phyloP scores from a whole-genome alignment of 1,284 basidiomycete species.

The Phenoliferia sp. region DNA sequence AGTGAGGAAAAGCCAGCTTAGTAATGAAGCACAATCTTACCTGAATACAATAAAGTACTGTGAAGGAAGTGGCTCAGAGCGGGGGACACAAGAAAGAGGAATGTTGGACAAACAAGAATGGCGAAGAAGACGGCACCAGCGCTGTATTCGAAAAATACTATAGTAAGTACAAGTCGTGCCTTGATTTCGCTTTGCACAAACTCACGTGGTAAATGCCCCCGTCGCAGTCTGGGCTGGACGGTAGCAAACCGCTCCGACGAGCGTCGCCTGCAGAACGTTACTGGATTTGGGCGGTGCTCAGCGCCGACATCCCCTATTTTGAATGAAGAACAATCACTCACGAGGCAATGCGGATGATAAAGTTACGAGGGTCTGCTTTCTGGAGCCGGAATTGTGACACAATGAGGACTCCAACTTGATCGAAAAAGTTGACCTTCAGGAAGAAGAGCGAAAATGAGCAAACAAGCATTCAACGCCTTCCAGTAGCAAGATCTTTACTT shows the following conservation, averaged over 20 bases:
- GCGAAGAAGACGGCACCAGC: conserved; percentile 26
- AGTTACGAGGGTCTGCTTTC: conserved; percentile 5
- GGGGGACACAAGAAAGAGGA: neutral
- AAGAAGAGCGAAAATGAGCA: neutral
- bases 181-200: neutral
- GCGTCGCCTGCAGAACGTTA: conserved; percentile 31
- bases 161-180: neutral
- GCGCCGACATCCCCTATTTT: neutral
- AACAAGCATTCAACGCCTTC: neutral
- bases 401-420: neutral
- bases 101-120: conserved; percentile 12
- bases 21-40: neutral
- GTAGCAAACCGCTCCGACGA: conserved; percentile 38
- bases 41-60: too few species aligned
- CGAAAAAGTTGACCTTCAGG: neutral
- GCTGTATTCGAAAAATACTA: neutral
- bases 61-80: neutral
- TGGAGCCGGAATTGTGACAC: conserved; percentile 1
- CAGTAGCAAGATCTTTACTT: conserved; percentile 3
- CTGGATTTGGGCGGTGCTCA: neutral
- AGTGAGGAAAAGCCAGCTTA: neutral
- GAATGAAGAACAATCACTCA: neutral
- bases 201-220: conserved; percentile 7
- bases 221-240: conserved; percentile 22
- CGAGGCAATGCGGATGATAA: conserved; percentile 11